Percentiles rank a stretch among this genome's conserved stretches.
Conservation (phyloP, 2,329 filamentous ascomycete genomes). For the Exophiala oligosperma region DNA sequence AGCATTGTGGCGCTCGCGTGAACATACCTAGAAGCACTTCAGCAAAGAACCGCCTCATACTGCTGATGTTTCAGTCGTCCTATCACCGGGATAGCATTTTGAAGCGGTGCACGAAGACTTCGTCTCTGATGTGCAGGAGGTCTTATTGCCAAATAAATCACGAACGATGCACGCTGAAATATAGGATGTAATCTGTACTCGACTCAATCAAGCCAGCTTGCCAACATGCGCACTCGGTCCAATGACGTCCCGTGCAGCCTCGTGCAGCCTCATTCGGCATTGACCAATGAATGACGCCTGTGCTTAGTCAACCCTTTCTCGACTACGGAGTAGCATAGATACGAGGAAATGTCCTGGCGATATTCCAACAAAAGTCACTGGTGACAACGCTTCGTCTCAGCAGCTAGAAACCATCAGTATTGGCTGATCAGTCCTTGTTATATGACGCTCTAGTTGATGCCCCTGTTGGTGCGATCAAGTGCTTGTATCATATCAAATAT, state of each 20-base stretch:
- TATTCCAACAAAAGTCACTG: no score
- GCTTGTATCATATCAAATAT: no score
- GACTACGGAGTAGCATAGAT: no score
- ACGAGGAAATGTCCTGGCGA: no score
- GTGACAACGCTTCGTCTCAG: no score
- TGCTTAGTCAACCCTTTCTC: no score
- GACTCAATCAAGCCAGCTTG: conserved; percentile 19
- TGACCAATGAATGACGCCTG: no score
- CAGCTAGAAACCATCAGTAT: no score
- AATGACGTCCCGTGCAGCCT: conserved; percentile 23
- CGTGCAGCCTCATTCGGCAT: background rate
- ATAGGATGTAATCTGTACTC: background rate
- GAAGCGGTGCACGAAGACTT: background rate
- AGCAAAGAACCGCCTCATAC: conserved; percentile 5
- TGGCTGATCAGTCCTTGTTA: no score
- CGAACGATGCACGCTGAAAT: background rate
- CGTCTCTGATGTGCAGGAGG: background rate
- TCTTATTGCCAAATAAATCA: background rate
- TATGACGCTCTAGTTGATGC: no score
- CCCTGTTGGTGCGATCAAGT: no score
- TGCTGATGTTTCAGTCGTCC: conserved; percentile 1
- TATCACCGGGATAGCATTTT: conserved; percentile 14
- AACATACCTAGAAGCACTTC: conserved; percentile 13
- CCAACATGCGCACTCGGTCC: conserved; percentile 3
- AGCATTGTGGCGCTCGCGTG: background rate